These are phyloP conservation scores for Aspergillus fischeri DNA, from an alignment of 2,329 filamentous ascomycete species.

Conservation along the genomic window DNA sequence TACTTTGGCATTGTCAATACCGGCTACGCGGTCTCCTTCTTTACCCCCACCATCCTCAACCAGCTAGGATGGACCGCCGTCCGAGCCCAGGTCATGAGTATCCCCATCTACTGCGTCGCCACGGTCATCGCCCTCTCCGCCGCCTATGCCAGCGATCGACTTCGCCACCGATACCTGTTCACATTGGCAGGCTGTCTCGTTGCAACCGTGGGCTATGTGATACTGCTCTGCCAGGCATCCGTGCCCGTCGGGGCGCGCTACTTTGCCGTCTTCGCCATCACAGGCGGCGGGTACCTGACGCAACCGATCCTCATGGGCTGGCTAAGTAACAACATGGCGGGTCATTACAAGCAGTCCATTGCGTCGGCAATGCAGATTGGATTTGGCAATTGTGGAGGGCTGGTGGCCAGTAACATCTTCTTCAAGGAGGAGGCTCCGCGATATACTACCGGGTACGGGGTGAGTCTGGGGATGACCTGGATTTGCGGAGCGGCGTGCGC, in stretches of 20 bases:
- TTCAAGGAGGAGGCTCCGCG: constrained; percentile 24
- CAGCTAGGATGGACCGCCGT: constrained; percentile 55
- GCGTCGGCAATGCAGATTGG: constrained; percentile 50
- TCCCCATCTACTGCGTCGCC: constrained; percentile 60
- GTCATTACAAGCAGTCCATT: constrained; percentile 56
- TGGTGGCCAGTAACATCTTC: constrained; percentile 35
- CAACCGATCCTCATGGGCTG: constrained; percentile 55
- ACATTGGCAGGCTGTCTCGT: constrained; percentile 49
- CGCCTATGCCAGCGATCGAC: constrained; percentile 49
- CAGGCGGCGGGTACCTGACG: constrained; percentile 51
- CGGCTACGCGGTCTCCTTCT: constrained; percentile 44
- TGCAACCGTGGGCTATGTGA: constrained; percentile 52
- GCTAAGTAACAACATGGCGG: constrained; percentile 55
- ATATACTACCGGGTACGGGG: constrained; percentile 25
- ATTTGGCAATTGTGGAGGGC: constrained; percentile 31
- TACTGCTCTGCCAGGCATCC: constrained; percentile 49
- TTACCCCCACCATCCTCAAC: constrained; percentile 40
- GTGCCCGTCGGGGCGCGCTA: constrained; percentile 50
- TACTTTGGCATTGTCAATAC: constrained; percentile 58
- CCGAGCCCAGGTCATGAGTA: constrained; percentile 46
- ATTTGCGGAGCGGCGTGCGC: constrained; percentile 29
- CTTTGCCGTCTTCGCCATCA: constrained; percentile 53
- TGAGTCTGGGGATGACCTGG: constrained; percentile 31
- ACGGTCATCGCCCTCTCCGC: constrained; percentile 54
- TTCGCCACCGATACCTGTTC: constrained; percentile 53